These are phyloP conservation scores for Cryptococcus sp. DNA, from an alignment of 1,284 basidiomycete genomes.

Conservation along the genomic window DNA sequence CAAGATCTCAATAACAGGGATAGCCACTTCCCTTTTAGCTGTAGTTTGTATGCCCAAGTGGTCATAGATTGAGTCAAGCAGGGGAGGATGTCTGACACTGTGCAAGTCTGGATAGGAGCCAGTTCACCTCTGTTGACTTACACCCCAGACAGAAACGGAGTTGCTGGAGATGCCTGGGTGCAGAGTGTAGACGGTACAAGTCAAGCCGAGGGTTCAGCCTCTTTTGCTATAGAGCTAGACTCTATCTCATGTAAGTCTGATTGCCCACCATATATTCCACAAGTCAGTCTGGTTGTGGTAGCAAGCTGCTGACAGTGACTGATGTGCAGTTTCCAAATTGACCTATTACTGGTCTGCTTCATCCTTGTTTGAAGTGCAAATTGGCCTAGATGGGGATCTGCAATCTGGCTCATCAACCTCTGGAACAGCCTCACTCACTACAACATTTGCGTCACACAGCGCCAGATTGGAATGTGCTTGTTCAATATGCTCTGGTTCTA, in stretches of 20 bases:
- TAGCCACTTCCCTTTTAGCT: too few species aligned
- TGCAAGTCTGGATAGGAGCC: slow-evolving; percentile 24
- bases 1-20: too few species aligned
- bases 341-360: slow-evolving; percentile 14
- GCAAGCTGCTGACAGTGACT: not conserved
- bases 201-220: slow-evolving; percentile 13
- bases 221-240: slow-evolving; percentile 22
- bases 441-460: slow-evolving; percentile 20
- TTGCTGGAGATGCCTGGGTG: slow-evolving; percentile 16
- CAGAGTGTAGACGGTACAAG: slow-evolving; percentile 13
- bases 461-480: slow-evolving; percentile 24
- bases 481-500: not conserved
- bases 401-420: slow-evolving; percentile 7
- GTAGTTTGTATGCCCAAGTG: not conserved
- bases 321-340: slow-evolving; percentile 20
- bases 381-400: slow-evolving; percentile 27
- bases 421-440: slow-evolving; percentile 12
- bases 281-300: too few species aligned
- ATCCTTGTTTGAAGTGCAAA: slow-evolving; percentile 8
- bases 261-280: not conserved
- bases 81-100: not conserved
- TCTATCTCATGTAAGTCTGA: slow-evolving; percentile 22
- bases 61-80: not conserved
- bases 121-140: slow-evolving; percentile 30
- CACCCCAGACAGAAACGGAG: slow-evolving; percentile 15